Evolutionary conservation across 23 red algal genomes (phyloP), one percentile per base, ranked within the genome.

Genomic region (Gracilariopsis chorda): DNA sequence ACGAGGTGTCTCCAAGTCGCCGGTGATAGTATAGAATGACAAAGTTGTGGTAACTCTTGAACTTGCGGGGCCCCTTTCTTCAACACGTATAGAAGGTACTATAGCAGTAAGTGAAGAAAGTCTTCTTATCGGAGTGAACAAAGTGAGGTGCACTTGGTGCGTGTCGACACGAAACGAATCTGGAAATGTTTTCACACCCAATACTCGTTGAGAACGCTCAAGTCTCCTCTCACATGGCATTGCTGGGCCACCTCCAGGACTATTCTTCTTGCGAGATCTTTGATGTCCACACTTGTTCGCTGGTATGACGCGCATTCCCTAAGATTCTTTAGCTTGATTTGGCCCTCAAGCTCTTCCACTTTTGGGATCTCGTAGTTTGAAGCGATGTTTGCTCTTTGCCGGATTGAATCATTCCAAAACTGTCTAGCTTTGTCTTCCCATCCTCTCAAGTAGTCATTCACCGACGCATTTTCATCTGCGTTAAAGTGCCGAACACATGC

Each of bases 291-390:
- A 34, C 59, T 62, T 37, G 80, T 14, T 41, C 91, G 80, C 72
- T 94, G 91, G 48, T 94, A 94, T 17, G 68, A 76, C n/a, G 82
- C 91, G 28, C 91, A 94, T 59, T 86, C 67, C 34, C 40, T 78
- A 6, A 94, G 24, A 40, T 72, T 64, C 25, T 35, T 64, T 2
- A 88, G 25, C 45, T 39, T 27, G 45, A 51, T 29, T 10, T 24
- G 52, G 23, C 27, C 43, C 59, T 40, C 81, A 35, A 24, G 46
- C 2, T 17, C 89, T 35, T 74, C 46, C n/a, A 49, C 68, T 56
- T 91, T 33, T n/a, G 76, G 77, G 28, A 82, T 65, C 25, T 45
- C 39, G 36, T 80, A 82, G 28, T 65, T 48, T 36, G 80, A 62
- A 29, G 42, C n/a, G 32, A 79, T 44, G 30, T 94, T 86, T 84